These are phyloP conservation scores for Cryptococcus sp. DNA, from an alignment of 1,284 basidiomycete species.

Conservation along the genomic window DNA sequence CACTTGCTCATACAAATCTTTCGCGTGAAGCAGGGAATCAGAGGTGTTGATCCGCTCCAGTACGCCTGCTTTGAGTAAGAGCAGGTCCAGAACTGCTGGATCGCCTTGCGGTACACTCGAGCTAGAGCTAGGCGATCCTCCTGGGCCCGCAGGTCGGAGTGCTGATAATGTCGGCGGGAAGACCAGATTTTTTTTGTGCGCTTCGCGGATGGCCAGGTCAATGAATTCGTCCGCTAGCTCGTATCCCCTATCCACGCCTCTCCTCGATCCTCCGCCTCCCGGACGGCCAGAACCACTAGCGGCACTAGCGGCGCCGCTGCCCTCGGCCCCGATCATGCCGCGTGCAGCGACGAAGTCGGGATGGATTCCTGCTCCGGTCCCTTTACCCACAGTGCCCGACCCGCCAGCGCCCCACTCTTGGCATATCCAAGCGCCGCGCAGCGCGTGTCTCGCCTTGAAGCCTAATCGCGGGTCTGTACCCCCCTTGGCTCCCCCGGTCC, in stretches of 20 bases:
- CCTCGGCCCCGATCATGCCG: constrained; percentile 29
- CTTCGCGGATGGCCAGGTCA: constrained; percentile 39
- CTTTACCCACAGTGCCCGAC: constrained; percentile 31
- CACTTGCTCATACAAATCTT: constrained; percentile 65
- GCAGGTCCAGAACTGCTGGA: constrained; percentile 62
- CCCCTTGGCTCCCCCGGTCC: constrained; percentile 68
- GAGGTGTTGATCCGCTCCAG: constrained; percentile 68
- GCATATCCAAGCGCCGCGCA: constrained; percentile 75
- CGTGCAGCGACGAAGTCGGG: constrained; percentile 28
- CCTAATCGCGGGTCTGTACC: constrained; percentile 75
- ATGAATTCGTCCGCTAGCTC: constrained; percentile 51
- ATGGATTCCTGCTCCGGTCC: constrained; percentile 18
- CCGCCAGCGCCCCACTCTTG: constrained; percentile 69
- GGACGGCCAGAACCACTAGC: neutral
- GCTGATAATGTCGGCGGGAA: constrained; percentile 41
- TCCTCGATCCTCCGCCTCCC: neutral
- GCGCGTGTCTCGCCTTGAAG: constrained; percentile 64
- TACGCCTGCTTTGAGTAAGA: constrained; percentile 64
- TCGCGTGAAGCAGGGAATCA: constrained; percentile 63
- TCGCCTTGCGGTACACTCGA: constrained; percentile 23
- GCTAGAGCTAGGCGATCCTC: neutral
- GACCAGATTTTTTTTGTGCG: constrained; percentile 35
- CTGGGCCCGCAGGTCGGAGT: constrained; percentile 21
- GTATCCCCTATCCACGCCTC: constrained; percentile 44
- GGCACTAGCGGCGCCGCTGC: neutral